Evolutionary conservation across 2,329 filamentous ascomycete genomes (phyloP).

Genomic region (Aspergillus piperis): DNA sequence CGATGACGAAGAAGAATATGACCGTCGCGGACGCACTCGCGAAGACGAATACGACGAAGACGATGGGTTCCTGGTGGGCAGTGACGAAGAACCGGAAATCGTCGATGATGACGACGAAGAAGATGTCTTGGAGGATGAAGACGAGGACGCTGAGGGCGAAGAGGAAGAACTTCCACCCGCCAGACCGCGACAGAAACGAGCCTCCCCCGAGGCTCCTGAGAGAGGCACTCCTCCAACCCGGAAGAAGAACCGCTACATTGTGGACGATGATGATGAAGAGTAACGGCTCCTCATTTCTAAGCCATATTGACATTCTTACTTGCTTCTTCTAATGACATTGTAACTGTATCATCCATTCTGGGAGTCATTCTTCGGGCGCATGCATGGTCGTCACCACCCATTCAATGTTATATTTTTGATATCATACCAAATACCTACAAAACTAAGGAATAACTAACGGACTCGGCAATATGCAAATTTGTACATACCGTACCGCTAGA

Average conservation of each 20-base stretch:
- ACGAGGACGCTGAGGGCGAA: constrained; percentile 49
- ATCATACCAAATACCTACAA: neutral
- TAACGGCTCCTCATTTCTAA: constrained; percentile 21
- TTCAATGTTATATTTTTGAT: neutral
- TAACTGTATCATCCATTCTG: constrained; percentile 13
- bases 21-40: constrained; percentile 53
- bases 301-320: constrained; percentile 5
- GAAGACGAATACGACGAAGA: constrained; percentile 83
- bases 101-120: constrained; percentile 48
- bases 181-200: constrained; percentile 32
- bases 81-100: constrained; percentile 52
- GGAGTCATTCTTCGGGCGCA: constrained; percentile 5
- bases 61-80: constrained; percentile 69
- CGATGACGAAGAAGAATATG: constrained; percentile 52
- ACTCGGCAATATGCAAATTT: neutral
- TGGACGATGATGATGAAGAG: constrained; percentile 53
- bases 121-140: constrained; percentile 45
- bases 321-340: constrained; percentile 13
- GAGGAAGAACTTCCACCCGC: constrained; percentile 35
- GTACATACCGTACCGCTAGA: neutral
- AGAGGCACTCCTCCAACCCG: constrained; percentile 40
- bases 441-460: neutral
- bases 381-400: constrained; percentile 1
- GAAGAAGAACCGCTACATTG: constrained; percentile 51
- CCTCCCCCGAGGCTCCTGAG: constrained; percentile 23